Percentiles rank a stretch among this genome's conserved stretches.
Conservation (phyloP, 805 yeast genomes). For the Jamesozyma hellenica region DNA sequence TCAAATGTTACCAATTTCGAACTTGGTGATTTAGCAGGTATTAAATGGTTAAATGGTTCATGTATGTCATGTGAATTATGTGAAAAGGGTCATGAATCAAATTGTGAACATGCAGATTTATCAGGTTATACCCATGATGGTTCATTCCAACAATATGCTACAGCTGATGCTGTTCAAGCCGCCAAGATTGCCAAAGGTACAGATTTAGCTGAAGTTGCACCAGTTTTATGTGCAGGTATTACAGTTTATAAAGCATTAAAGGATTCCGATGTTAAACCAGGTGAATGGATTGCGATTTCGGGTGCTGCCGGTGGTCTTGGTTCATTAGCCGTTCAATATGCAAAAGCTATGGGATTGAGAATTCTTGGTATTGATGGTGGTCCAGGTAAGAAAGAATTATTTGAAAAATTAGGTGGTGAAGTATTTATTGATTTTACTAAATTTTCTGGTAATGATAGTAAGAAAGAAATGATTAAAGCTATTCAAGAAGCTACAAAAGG, state of each 20-base stretch:
- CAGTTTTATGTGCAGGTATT: constrained; percentile 53
- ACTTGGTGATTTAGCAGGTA: constrained; percentile 52
- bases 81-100: constrained; percentile 42
- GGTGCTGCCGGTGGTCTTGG: constrained; percentile 61
- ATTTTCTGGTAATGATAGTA: constrained; percentile 29
- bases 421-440: constrained; percentile 44
- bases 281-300: constrained; percentile 49
- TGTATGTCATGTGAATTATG: constrained; percentile 52
- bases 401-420: constrained; percentile 43
- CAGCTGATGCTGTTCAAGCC: constrained; percentile 80
- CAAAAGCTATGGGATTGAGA: constrained; percentile 48
- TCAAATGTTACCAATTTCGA: constrained; percentile 45
- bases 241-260: constrained; percentile 53
- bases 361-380: constrained; percentile 51
- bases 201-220: constrained; percentile 63
- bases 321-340: constrained; percentile 48
- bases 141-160: constrained; percentile 80
- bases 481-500: constrained; percentile 49
- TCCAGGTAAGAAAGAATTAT: constrained; percentile 38
- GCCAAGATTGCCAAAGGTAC: constrained; percentile 65
- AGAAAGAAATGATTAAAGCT: constrained; percentile 35
- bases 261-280: constrained; percentile 39
- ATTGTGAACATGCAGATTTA: constrained; percentile 41
- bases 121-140: constrained; percentile 55
- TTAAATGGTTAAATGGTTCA: constrained; percentile 57